These are phyloP conservation scores for Verticillium klebahnii DNA, from an alignment of 2,329 filamentous ascomycete species.

Conservation along the genomic window DNA sequence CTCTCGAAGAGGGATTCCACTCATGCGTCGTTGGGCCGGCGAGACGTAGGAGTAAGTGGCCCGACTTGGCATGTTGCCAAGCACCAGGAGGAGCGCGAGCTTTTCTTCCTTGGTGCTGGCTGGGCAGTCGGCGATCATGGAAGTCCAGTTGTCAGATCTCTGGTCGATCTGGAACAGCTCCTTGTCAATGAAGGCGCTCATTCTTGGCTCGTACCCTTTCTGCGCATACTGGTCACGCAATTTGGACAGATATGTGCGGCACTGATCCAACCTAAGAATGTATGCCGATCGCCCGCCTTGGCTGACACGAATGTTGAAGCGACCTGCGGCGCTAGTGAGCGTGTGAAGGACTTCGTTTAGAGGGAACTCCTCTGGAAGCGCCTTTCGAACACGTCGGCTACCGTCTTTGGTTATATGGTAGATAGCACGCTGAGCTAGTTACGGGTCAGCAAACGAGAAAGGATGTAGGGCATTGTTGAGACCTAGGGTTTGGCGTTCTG, in stretches of 20 bases:
- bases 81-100: conserved; percentile 34
- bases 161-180: conserved; percentile 23
- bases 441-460: not conserved
- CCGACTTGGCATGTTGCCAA: conserved; percentile 41
- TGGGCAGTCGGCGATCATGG: conserved; percentile 31
- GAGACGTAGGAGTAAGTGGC: conserved; percentile 35
- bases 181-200: conserved; percentile 36
- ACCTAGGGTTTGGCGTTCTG: not conserved
- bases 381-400: conserved; percentile 28
- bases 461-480: not conserved
- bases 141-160: conserved; percentile 22
- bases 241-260: conserved; percentile 31
- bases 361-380: conserved; percentile 33
- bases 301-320: conserved; percentile 36
- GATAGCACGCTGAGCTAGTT: conserved; percentile 33
- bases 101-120: conserved; percentile 30
- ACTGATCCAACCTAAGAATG: conserved; percentile 33
- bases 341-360: conserved; percentile 29
- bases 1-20: conserved; percentile 14
- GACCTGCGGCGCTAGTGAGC: conserved; percentile 29
- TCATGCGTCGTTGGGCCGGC: not conserved
- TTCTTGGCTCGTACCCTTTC: conserved; percentile 29
- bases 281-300: conserved; percentile 35
- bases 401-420: conserved; percentile 32
- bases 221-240: conserved; percentile 27